phyloP scores from a whole-genome alignment of 2,329 filamentous ascomycete genomes.

The Aspergillus proliferans region DNA sequence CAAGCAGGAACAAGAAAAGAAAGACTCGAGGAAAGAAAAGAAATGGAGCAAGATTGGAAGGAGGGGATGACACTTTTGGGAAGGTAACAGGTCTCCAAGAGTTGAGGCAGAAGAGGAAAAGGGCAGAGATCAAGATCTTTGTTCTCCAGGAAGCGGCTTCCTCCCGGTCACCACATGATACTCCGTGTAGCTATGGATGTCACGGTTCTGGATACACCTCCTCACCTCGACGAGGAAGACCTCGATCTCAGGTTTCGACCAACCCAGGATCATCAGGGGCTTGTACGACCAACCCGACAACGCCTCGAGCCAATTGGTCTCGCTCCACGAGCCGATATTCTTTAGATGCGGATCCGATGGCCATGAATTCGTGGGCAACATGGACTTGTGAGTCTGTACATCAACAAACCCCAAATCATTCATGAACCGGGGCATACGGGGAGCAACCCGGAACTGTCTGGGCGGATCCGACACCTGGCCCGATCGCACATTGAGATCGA shows the following conservation, averaged over 20 bases:
- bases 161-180: constrained; percentile 34
- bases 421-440: constrained; percentile 50
- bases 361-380: constrained; percentile 50
- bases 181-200: constrained; percentile 37
- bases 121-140: constrained; percentile 4
- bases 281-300: constrained; percentile 41
- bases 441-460: constrained; percentile 47
- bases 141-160: constrained; percentile 23
- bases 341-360: constrained; percentile 43
- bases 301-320: constrained; percentile 41
- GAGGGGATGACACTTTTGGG: constrained; percentile 1
- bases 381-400: constrained; percentile 47
- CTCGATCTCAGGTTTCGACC: constrained; percentile 42
- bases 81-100: not conserved
- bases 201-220: constrained; percentile 34
- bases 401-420: constrained; percentile 53
- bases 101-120: not conserved
- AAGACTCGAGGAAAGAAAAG: constrained; percentile 1
- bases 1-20: constrained; percentile 11
- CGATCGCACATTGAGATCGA: constrained; percentile 35
- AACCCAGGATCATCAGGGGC: constrained; percentile 36
- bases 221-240: constrained; percentile 41
- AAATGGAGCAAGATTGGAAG: not conserved
- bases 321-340: constrained; percentile 45
- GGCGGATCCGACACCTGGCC: constrained; percentile 40